Conservation (phyloP, 75 land plant species). For the Picea sitchensis region DNA sequence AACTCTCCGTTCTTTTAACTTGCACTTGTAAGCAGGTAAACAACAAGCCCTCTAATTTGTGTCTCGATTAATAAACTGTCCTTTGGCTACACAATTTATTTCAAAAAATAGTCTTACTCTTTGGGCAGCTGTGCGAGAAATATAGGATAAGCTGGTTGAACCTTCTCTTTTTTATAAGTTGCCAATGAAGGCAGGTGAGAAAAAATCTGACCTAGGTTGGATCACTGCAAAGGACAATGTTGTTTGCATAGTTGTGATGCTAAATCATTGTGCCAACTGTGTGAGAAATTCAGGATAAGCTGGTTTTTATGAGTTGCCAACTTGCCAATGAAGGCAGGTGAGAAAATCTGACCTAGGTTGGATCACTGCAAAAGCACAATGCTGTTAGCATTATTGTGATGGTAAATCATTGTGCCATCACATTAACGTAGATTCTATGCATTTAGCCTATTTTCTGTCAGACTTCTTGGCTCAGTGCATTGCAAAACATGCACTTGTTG, state of each 20-base stretch:
- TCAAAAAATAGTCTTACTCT: neutral
- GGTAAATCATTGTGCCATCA: neutral
- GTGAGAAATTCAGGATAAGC: neutral
- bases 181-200: neutral
- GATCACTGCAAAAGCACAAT: neutral
- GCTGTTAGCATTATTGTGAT: neutral
- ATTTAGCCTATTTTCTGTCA: neutral
- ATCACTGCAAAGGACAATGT: neutral
- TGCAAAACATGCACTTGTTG: neutral
- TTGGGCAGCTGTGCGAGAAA: constrained; percentile 4
- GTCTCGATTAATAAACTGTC: neutral
- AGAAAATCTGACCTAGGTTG: neutral
- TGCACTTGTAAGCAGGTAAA: constrained; percentile 6
- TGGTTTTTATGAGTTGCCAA: neutral
- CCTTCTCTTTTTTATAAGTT: neutral
- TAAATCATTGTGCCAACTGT: neutral
- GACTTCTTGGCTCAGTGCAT: neutral
- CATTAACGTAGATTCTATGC: neutral
- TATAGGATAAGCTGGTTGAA: constrained; percentile 4
- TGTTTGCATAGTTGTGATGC: neutral
- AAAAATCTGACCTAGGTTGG: neutral
- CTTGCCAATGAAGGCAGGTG: no score
- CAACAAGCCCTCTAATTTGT: neutral
- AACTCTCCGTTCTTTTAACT: neutral
- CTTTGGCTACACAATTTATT: neutral